phyloP scores from a whole-genome alignment of 208 protist species.

The Crithidia bombi region DNA sequence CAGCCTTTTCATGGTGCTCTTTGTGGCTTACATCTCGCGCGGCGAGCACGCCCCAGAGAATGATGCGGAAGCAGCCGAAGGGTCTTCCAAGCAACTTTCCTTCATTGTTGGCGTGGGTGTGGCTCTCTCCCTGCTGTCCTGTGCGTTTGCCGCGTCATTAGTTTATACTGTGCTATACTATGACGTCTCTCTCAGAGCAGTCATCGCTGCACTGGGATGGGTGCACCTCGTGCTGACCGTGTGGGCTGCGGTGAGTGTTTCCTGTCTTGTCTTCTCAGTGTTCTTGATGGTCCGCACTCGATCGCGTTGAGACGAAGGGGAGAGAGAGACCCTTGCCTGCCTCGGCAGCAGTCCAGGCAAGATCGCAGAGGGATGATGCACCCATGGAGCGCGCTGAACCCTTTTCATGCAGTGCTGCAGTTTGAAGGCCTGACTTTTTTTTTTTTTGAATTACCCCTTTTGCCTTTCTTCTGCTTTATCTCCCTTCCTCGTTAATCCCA shows the following conservation, averaged over 20 bases:
- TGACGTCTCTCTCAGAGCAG: no score
- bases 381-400: no score
- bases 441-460: not conserved
- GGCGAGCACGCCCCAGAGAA: not conserved
- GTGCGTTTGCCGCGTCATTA: not conserved
- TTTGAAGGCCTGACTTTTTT: not conserved
- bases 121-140: not conserved
- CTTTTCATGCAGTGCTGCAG: not conserved
- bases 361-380: no score
- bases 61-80: not conserved
- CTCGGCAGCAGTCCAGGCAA: no score
- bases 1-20: not conserved
- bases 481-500: not conserved
- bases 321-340: no score
- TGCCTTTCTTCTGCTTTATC: not conserved
- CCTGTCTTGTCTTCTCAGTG: not conserved
- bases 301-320: no score
- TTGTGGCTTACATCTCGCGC: not conserved
- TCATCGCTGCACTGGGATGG: no score
- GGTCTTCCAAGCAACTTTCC: not conserved
- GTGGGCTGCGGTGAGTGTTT: not conserved
- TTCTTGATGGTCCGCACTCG: not conserved
- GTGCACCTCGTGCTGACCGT: not conserved
- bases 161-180: no score
- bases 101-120: not conserved